Percentiles rank a stretch among this genome's conserved stretches.
Evolutionary conservation across 768 basidiomycete species (phyloP).

Genomic region (Roridomyces roridus): DNA sequence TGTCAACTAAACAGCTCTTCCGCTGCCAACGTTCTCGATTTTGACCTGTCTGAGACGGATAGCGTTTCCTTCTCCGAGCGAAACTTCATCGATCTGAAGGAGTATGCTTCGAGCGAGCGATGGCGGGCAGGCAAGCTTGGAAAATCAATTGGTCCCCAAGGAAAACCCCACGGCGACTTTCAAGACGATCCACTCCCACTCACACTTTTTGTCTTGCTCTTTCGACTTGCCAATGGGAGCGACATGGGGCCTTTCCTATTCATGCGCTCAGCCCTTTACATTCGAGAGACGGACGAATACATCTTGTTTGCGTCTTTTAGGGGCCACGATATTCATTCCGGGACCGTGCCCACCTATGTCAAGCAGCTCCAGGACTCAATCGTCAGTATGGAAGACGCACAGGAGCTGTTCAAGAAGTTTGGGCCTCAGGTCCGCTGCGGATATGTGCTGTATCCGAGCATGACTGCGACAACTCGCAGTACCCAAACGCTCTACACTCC

Average conservation of each 20-base stretch:
- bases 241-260: neutral
- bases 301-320: neutral
- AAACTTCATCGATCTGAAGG: no score
- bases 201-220: neutral
- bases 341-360: neutral
- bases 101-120: no score
- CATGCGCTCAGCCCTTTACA: neutral
- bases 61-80: no score
- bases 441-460: slow-evolving; percentile 4
- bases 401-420: neutral
- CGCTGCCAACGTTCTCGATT: no score
- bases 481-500: slow-evolving; percentile 1
- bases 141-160: neutral
- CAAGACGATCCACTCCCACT: neutral
- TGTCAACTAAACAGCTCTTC: no score
- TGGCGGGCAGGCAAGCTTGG: no score
- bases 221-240: neutral
- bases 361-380: neutral
- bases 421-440: neutral
- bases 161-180: neutral
- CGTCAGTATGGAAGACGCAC: neutral
- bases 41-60: no score
- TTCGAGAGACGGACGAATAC: neutral
- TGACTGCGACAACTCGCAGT: neutral
- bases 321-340: neutral